Percentiles rank a stretch among this genome's conserved stretches.
These are phyloP conservation scores for Rhizopus sp. DNA, from an alignment of 371 early-diverging fungal genomes.

Conservation along the genomic window DNA sequence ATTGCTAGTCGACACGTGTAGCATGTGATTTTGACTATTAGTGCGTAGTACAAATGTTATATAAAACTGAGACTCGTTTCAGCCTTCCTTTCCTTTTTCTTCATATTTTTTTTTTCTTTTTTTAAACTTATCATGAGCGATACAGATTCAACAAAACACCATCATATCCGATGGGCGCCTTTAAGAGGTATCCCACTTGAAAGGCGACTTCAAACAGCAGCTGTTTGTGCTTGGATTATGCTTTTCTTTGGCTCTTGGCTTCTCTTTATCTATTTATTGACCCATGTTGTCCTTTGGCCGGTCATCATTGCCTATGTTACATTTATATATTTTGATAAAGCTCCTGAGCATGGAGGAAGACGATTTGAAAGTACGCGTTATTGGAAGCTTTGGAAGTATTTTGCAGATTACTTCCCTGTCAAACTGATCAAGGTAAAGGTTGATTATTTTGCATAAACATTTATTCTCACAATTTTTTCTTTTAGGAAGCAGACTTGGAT, in stretches of 20 bases:
- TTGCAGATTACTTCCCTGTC: constrained; percentile 81
- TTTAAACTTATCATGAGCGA: too few relatives aligned
- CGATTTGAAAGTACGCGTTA: constrained; percentile 60
- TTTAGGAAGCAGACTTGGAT: constrained; percentile 72
- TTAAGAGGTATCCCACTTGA: constrained; percentile 52
- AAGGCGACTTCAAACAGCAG: constrained; percentile 75
- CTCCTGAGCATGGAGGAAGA: constrained; percentile 73
- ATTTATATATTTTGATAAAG: constrained; percentile 60
- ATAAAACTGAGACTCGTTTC: too few relatives aligned
- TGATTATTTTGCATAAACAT: background rate
- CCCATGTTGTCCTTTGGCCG: constrained; percentile 62
- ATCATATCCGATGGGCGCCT: constrained; percentile 29
- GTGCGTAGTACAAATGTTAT: too few relatives aligned
- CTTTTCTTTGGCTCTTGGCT: constrained; percentile 42
- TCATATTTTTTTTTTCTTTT: too few relatives aligned
- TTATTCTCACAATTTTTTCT: background rate
- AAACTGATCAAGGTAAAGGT: constrained; percentile 65
- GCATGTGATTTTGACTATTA: too few relatives aligned
- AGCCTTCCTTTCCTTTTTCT: too few relatives aligned
- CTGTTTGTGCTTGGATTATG: constrained; percentile 41
- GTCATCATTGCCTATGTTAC: constrained; percentile 66
- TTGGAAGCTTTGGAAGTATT: constrained; percentile 65
- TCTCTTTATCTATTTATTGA: constrained; percentile 47
- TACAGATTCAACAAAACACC: background rate
- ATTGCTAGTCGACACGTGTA: too few relatives aligned